Evolutionary conservation across 2,329 filamentous ascomycete genomes (phyloP).

Genomic region (Clonostachys rosea): DNA sequence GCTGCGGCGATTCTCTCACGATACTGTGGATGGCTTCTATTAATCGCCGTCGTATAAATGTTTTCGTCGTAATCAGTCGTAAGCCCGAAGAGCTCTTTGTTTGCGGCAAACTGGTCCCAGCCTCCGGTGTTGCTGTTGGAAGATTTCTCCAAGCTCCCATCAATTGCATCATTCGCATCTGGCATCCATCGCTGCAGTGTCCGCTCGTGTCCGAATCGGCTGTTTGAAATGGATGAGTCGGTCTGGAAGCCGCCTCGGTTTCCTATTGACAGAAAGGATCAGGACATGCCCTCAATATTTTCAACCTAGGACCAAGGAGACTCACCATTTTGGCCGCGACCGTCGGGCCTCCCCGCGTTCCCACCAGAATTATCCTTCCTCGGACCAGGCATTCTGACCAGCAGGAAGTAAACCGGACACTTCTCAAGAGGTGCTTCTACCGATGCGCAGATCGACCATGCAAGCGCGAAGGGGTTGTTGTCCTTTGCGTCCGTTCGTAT

Average conservation of each 20-base stretch:
- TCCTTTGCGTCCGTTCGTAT: too few relatives aligned
- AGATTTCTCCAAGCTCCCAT: slow-evolving; percentile 67
- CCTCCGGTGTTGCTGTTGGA: slow-evolving; percentile 27
- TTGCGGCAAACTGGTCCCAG: slow-evolving; percentile 95
- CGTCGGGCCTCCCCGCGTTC: neutral
- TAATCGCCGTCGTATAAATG: slow-evolving; percentile 87
- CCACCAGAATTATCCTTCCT: slow-evolving; percentile 2
- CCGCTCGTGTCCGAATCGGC: slow-evolving; percentile 64
- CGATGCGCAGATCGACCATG: too few relatives aligned
- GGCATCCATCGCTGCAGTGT: slow-evolving; percentile 79
- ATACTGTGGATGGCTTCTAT: slow-evolving; percentile 80
- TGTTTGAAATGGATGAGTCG: slow-evolving; percentile 81
- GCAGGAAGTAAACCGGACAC: neutral
- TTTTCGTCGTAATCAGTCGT: slow-evolving; percentile 91
- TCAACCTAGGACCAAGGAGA: neutral
- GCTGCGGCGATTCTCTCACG: slow-evolving; percentile 73
- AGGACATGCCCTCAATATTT: slow-evolving; percentile 5
- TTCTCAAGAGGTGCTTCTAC: neutral
- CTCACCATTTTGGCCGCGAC: slow-evolving; percentile 26
- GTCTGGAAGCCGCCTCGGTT: slow-evolving; percentile 71
- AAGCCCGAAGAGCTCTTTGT: slow-evolving; percentile 82
- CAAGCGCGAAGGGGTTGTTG: too few relatives aligned
- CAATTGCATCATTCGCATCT: slow-evolving; percentile 52
- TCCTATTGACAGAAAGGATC: slow-evolving; percentile 39
- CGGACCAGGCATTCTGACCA: slow-evolving; percentile 2